Evolutionary conservation across 1,139 yeast species (phyloP), one percentile per base, ranked within the genome.

Genomic region (Yamadazyma oceani): DNA sequence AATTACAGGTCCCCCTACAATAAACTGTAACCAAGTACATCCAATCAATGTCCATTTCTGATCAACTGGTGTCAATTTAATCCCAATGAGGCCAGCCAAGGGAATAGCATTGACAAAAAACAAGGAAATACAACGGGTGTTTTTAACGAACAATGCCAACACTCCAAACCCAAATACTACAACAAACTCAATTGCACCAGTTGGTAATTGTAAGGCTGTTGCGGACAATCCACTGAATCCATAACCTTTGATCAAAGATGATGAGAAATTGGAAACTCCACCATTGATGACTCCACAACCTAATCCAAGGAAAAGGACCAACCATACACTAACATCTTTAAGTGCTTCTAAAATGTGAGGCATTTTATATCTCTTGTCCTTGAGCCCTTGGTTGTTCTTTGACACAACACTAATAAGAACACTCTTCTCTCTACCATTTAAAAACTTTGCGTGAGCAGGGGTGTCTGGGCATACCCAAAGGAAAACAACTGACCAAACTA

Each of bases 401-500:
- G 62, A 48, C n/a, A 60, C 48, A 29, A 46, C 51, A 38, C 51
- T 49, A 31, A 58, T 45, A 23, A 58, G 53, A 13, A 58, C 46
- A 1, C 51, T 38, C 38, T 54, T 62, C 45, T 75, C 78, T 17
- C 65, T 61, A 13, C 60, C 69, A 35, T 51, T 54, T 32, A 72
- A 51, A 44, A 69, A 70, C 31, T 54, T 55, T 16, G 76, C 70
- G 14, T 59, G 47, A 3, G 62, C 59, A 11, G 78, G 77, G 17
- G 64, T 64, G 44, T 75, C 73, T 8, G 80, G 78, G 36, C 46
- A 55, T 15, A 58, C 23, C 43, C 49, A 54, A 25, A 54, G 42
- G 41, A 61, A 58, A 3, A 56, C 39, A 5, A 49, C 23, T 2
- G 60, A 43, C 61, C 62, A 58, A 3, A 45, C 60, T 32, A 59